Evolutionary conservation across 2,329 filamentous ascomycete genomes (phyloP), one percentile per base, ranked within the genome.

Genomic region (Exophiala aquamarina): DNA sequence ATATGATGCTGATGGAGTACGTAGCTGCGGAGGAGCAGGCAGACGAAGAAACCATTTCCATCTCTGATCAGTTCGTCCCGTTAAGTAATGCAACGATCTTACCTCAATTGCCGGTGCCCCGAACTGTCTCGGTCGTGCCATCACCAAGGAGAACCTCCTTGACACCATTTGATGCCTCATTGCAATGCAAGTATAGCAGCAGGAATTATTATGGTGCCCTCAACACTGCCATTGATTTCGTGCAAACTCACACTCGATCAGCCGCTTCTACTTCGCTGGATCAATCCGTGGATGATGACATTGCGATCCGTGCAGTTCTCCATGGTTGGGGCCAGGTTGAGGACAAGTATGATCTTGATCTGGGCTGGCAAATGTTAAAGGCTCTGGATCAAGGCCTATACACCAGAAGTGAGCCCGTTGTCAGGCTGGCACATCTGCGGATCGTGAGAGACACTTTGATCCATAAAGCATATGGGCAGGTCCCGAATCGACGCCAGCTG

Each of bases 281-380:
- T 10, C 19, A 47, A 10, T 37, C 26, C 9, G 19, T 40, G 11
- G 46, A 49, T 33, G 46, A 44, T 18, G 46, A 49, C 18, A 49
- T 49, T 34, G 23, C 46, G n/a, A 49, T 49, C 9, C 35, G 40
- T 9, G 46, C 46, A 4, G 46, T 49, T 4, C 26, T 49, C 10
- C 39, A 44, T 19, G 46, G 46, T n/a, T 49, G 46, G 46, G 18
- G 21, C 11, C 28, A 40, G 11, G 46, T 43, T 3, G 33, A 36
- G 23, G 41, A 45, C 5, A 38, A 40, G 8, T 36, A 37, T 15
- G 42, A 44, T 11, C 48, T 50, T 14, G 48, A 50, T 31, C 29
- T 21, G 2, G 48, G 42, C 7, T 50, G 48, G 48, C 44, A 50
- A 23, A 39, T 45, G 13, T 33, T 47, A n/a, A 39, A 39, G 32